phyloP scores from a whole-genome alignment of 495 filamentous ascomycete species.

The Letharia lupina region DNA sequence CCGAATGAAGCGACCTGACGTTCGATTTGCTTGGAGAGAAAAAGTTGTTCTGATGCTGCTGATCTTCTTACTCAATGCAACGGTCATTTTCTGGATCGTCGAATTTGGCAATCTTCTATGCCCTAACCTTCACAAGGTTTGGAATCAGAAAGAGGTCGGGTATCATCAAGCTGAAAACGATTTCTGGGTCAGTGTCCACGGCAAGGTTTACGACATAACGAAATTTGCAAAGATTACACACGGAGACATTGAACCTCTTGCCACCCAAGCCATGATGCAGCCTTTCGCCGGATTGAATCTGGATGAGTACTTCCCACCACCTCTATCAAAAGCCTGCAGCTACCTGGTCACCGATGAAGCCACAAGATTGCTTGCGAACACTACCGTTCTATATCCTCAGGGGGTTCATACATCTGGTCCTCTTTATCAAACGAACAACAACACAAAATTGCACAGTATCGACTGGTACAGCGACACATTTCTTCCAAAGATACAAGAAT shows the following conservation, averaged over 20 bases:
- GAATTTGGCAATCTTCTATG: constrained; percentile 77
- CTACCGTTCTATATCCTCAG: constrained; percentile 41
- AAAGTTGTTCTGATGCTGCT: constrained; percentile 76
- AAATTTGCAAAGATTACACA: constrained; percentile 81
- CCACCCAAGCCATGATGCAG: constrained; percentile 60
- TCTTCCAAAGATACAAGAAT: constrained; percentile 70
- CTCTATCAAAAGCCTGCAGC: constrained; percentile 64
- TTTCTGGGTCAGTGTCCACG: constrained; percentile 83
- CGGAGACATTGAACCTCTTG: constrained; percentile 50
- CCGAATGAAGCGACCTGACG: constrained; percentile 94
- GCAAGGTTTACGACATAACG: constrained; percentile 84
- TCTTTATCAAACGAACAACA: constrained; percentile 39
- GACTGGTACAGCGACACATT: constrained; percentile 74
- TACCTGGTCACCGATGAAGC: constrained; percentile 50
- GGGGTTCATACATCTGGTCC: constrained; percentile 65
- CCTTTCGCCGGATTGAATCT: constrained; percentile 69
- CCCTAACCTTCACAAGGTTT: constrained; percentile 86
- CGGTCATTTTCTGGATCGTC: constrained; percentile 89
- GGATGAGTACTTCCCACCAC: constrained; percentile 75
- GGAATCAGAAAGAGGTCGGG: constrained; percentile 63
- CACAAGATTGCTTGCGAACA: constrained; percentile 48
- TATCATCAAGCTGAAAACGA: constrained; percentile 63
- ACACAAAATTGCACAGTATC: constrained; percentile 47
- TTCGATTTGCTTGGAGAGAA: constrained; percentile 94
- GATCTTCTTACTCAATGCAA: constrained; percentile 74